These are phyloP conservation scores for Fraxinus cuspidata DNA, from an alignment of 257 asterid species.

Conservation along the genomic window DNA sequence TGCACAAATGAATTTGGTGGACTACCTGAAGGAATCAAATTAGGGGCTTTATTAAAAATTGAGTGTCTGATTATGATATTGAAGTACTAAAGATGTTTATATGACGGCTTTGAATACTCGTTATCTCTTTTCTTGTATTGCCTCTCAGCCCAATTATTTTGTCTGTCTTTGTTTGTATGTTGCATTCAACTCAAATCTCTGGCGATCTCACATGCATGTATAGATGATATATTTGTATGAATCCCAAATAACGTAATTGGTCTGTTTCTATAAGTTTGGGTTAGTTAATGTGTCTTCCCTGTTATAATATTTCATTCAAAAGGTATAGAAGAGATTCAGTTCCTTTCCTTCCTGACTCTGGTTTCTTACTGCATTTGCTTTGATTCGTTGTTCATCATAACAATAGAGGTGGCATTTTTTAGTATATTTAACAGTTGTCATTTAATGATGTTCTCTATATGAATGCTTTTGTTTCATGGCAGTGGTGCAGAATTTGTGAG, in stretches of 20 bases:
- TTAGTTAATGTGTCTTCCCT: background rate
- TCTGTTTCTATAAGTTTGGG: background rate
- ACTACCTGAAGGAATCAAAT: background rate
- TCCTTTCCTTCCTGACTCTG: background rate
- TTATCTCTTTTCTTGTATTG: background rate
- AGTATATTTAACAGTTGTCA: background rate
- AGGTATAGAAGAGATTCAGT: background rate
- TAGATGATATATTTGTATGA: background rate
- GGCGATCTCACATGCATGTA: background rate
- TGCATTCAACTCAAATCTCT: background rate
- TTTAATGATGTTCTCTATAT: conserved; percentile 2
- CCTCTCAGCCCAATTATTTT: background rate
- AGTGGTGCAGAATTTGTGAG: conserved; percentile 94
- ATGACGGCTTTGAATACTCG: too few species aligned
- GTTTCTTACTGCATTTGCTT: background rate
- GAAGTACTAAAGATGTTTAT: background rate
- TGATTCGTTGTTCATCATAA: background rate
- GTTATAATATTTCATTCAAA: background rate
- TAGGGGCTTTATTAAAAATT: background rate
- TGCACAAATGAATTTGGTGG: background rate
- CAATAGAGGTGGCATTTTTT: background rate
- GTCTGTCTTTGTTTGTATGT: background rate
- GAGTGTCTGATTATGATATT: background rate
- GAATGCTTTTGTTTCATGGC: conserved; percentile 42
- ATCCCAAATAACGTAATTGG: background rate